phyloP scores from a whole-genome alignment of 1,284 basidiomycete species.

The Austropuccinia psidii region DNA sequence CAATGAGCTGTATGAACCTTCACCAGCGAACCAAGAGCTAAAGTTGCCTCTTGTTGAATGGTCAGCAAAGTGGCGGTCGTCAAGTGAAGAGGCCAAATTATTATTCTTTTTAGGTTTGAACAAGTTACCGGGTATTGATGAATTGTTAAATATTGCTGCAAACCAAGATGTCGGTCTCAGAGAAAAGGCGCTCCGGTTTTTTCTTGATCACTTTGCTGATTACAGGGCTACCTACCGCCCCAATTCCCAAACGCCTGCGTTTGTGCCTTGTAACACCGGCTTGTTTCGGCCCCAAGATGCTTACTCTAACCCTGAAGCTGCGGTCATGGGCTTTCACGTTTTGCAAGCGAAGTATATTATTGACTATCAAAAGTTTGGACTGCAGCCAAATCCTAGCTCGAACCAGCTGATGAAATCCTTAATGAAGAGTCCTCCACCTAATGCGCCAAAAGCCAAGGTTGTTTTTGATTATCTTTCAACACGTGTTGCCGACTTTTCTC shows the following conservation, averaged over 20 bases:
- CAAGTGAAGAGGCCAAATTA: conserved; percentile 82
- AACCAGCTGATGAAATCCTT: conserved; percentile 61
- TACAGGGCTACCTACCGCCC: conserved; percentile 28
- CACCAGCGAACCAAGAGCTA: conserved; percentile 63
- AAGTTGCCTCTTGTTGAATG: conserved; percentile 79
- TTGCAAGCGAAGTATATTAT: conserved; percentile 55
- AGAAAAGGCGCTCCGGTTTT: conserved; percentile 42
- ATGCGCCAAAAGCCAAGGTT: conserved; percentile 55
- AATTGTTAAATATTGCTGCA: conserved; percentile 62
- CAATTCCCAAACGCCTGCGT: conserved; percentile 51
- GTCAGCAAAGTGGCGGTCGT: conserved; percentile 70
- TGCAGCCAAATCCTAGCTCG: conserved; percentile 66
- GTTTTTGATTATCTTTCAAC: conserved; percentile 73
- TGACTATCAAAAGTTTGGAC: conserved; percentile 65
- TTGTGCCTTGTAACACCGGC: conserved; percentile 65
- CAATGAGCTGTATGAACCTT: conserved; percentile 63
- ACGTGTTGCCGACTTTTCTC: conserved; percentile 58
- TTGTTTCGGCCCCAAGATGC: conserved; percentile 68
- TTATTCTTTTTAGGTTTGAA: conserved; percentile 70
- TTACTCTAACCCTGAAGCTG: conserved; percentile 64
- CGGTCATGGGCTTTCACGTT: conserved; percentile 66
- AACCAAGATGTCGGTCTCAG: conserved; percentile 50
- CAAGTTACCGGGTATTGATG: conserved; percentile 62
- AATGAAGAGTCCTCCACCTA: conserved; percentile 58
- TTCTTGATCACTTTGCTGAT: conserved; percentile 41